Evolutionary conservation across 768 basidiomycete species (phyloP).

Genomic region (Tylopilus balloui): DNA sequence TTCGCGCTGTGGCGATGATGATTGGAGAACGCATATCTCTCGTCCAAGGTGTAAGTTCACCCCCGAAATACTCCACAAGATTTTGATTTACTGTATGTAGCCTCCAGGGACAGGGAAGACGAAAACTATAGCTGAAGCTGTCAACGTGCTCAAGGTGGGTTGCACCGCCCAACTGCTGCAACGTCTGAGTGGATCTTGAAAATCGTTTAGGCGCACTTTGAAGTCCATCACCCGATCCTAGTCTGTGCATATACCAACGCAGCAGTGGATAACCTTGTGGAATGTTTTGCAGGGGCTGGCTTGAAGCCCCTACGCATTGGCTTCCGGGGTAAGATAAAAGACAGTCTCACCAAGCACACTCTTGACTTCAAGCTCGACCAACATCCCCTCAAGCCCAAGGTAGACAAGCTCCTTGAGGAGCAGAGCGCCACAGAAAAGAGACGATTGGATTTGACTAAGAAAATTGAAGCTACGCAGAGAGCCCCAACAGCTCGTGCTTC

Average conservation of each 20-base stretch:
- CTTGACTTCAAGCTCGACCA: conserved; percentile 58
- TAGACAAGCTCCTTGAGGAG: conserved; percentile 40
- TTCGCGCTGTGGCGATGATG: conserved; percentile 82
- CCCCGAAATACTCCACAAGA: not conserved
- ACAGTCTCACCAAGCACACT: conserved; percentile 51
- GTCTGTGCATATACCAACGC: conserved; percentile 95
- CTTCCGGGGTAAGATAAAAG: conserved; percentile 52
- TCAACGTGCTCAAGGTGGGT: conserved; percentile 70
- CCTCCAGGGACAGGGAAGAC: conserved; percentile 94
- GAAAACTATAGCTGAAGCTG: conserved; percentile 82
- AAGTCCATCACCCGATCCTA: conserved; percentile 77
- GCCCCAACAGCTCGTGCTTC: conserved; percentile 12
- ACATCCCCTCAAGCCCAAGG: conserved; percentile 51
- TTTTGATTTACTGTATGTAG: conserved; percentile 34
- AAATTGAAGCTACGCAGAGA: conserved; percentile 19
- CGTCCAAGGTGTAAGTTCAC: conserved; percentile 74
- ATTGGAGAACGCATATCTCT: conserved; percentile 73
- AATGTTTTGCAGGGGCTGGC: conserved; percentile 57
- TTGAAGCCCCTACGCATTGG: conserved; percentile 78
- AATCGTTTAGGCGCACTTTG: conserved; percentile 59
- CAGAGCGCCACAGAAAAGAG: conserved; percentile 31
- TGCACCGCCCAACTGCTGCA: not conserved
- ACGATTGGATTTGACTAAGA: conserved; percentile 24
- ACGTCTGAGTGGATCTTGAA: not conserved
- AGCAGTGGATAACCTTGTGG: conserved; percentile 87